Conservation (phyloP, 495 filamentous ascomycete species). For the Baudoinia panamericana region DNA sequence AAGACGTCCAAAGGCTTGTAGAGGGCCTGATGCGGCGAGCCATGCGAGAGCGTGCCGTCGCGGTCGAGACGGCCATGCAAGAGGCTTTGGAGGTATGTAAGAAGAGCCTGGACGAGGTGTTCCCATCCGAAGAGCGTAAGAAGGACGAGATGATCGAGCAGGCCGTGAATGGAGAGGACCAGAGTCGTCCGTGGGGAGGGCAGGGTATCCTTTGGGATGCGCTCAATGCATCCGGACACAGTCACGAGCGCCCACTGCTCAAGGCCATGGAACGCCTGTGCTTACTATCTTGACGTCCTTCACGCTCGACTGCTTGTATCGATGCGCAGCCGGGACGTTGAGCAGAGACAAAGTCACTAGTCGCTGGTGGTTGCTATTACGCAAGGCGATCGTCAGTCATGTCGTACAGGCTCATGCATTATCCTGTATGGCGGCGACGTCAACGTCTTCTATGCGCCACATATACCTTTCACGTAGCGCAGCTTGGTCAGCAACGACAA, state of each 20-base stretch:
- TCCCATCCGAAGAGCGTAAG: constrained; percentile 26
- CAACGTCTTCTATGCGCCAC: constrained; percentile 16
- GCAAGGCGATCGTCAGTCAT: too few relatives aligned
- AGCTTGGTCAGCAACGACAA: constrained; percentile 43
- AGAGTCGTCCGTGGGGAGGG: constrained; percentile 25
- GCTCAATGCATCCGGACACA: constrained; percentile 20
- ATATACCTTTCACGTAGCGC: too few relatives aligned
- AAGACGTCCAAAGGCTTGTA: constrained; percentile 58
- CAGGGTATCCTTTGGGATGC: constrained; percentile 30
- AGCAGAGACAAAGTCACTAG: too few relatives aligned
- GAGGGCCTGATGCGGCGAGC: constrained; percentile 59
- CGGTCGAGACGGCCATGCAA: constrained; percentile 56
- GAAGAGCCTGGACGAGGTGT: constrained; percentile 53
- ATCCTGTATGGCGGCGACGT: constrained; percentile 12
- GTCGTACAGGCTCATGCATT: too few relatives aligned
- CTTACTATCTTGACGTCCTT: constrained; percentile 15
- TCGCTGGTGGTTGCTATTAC: too few relatives aligned
- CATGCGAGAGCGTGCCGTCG: constrained; percentile 76
- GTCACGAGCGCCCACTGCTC: constrained; percentile 24
- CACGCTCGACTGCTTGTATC: too few relatives aligned
- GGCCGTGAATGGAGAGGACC: constrained; percentile 23
- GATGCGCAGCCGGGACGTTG: too few relatives aligned
- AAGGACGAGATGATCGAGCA: constrained; percentile 17
- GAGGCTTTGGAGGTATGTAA: constrained; percentile 59
- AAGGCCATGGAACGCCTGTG: constrained; percentile 24